Conservation (phyloP, 106 monocot genomes). For the Platanthera guangdongensis region DNA sequence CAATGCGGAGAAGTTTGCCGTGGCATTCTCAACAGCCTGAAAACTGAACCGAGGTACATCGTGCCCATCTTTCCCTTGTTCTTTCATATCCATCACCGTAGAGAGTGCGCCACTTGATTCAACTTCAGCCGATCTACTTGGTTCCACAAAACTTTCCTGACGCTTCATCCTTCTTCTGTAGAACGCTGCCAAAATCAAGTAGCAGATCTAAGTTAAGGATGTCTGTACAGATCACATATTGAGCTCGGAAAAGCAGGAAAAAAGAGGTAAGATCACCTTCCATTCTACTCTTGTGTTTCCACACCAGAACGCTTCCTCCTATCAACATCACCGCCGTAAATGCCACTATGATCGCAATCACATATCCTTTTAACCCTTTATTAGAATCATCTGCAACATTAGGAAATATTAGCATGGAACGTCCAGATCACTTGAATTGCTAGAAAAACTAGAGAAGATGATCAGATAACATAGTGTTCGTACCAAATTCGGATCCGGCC, state of each 20-base stretch:
- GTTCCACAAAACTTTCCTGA: neutral
- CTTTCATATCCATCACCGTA: slow-evolving; percentile 2
- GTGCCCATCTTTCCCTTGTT: slow-evolving; percentile 3
- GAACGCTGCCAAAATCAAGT: neutral
- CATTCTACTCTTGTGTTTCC: slow-evolving; percentile 12
- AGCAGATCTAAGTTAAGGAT: neutral
- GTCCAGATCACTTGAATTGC: neutral
- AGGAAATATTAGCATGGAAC: neutral
- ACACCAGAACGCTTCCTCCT: neutral
- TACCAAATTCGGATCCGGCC: slow-evolving; percentile 22
- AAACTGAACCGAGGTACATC: slow-evolving; percentile 25
- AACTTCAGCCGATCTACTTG: neutral
- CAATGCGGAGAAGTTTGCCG: slow-evolving; percentile 16
- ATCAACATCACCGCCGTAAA: neutral
- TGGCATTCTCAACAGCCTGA: slow-evolving; percentile 18
- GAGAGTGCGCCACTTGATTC: neutral
- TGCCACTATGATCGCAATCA: neutral
- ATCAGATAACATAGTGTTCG: neutral
- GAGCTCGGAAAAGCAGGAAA: neutral
- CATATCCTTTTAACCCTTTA: neutral
- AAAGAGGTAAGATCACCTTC: neutral
- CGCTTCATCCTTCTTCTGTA: neutral
- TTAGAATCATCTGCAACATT: slow-evolving; percentile 3
- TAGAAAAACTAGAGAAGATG: neutral
- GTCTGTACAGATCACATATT: neutral